Percentiles rank a stretch among this genome's conserved stretches.
Evolutionary conservation across 345 rosid genomes (phyloP).

Genomic region (Salix exigua): DNA sequence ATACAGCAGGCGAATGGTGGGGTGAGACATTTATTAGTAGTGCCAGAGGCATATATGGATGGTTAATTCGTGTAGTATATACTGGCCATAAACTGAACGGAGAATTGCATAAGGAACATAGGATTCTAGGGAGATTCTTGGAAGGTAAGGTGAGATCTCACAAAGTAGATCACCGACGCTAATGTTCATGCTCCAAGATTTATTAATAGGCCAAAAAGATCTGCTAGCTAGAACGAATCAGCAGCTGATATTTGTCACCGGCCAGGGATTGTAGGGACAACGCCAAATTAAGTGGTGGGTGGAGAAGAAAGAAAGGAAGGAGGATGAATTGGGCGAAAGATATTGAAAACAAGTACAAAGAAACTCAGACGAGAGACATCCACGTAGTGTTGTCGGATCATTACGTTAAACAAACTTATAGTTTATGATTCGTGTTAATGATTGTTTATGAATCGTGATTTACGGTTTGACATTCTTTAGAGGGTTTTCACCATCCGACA

Average conservation of each 20-base stretch:
- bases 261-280: slow-evolving; percentile 17
- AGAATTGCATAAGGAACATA: slow-evolving; percentile 80
- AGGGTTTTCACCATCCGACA: slow-evolving; percentile 2
- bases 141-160: slow-evolving; percentile 86
- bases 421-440: not conserved
- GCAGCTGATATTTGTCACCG: slow-evolving; percentile 17
- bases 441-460: not conserved
- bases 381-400: slow-evolving; percentile 28
- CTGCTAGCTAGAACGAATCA: not conserved
- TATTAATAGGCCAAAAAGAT: not conserved
- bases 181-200: not conserved
- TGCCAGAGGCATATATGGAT: slow-evolving; percentile 49
- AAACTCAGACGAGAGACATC: slow-evolving; percentile 2
- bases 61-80: slow-evolving; percentile 73
- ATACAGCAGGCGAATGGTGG: slow-evolving; percentile 66
- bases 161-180: slow-evolving; percentile 41
- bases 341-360: not conserved
- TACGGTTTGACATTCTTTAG: not conserved
- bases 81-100: slow-evolving; percentile 83
- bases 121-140: slow-evolving; percentile 82
- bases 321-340: not conserved
- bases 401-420: not conserved
- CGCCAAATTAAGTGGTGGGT: slow-evolving; percentile 21
- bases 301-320: not conserved
- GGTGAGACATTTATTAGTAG: slow-evolving; percentile 58